phyloP scores from a whole-genome alignment of 2,329 filamentous ascomycete species.

The Monosporascus sp. region DNA sequence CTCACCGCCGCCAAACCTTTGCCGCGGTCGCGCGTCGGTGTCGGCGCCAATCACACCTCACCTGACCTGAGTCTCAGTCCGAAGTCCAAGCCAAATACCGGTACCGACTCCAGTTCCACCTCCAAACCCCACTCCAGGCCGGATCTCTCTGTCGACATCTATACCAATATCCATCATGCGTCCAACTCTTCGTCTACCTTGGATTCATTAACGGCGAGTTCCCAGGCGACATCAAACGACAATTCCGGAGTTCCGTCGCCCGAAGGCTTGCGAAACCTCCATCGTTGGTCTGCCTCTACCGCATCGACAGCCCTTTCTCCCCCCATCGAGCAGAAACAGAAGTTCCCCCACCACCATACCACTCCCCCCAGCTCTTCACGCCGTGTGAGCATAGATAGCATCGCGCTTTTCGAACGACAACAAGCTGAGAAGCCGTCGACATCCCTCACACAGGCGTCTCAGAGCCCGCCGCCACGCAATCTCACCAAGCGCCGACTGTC shows the following conservation, averaged over 20 bases:
- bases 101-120: slow-evolving; percentile 1
- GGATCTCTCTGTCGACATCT: neutral
- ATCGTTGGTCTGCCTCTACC: slow-evolving; percentile 50
- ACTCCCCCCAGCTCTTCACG: slow-evolving; percentile 31
- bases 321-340: slow-evolving; percentile 9
- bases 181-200: neutral
- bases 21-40: no score
- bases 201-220: neutral
- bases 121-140: slow-evolving; percentile 1
- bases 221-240: neutral
- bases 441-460: slow-evolving; percentile 2
- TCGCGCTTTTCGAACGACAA: slow-evolving; percentile 23
- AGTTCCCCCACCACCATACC: slow-evolving; percentile 16
- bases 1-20: neutral
- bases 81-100: slow-evolving; percentile 1
- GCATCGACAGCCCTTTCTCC: slow-evolving; percentile 34
- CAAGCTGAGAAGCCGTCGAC: slow-evolving; percentile 3
- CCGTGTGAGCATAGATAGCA: slow-evolving; percentile 40
- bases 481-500: slow-evolving; percentile 22
- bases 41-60: no score
- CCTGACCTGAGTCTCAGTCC: slow-evolving; percentile 6
- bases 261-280: slow-evolving; percentile 42
- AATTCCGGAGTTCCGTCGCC: neutral
- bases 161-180: neutral
- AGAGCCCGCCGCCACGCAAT: slow-evolving; percentile 19